A percentile compares a stretch with the other conserved stretches of the same genome.
phyloP scores from a whole-genome alignment of 2,329 filamentous ascomycete genomes.

The Fusarium longipes region DNA sequence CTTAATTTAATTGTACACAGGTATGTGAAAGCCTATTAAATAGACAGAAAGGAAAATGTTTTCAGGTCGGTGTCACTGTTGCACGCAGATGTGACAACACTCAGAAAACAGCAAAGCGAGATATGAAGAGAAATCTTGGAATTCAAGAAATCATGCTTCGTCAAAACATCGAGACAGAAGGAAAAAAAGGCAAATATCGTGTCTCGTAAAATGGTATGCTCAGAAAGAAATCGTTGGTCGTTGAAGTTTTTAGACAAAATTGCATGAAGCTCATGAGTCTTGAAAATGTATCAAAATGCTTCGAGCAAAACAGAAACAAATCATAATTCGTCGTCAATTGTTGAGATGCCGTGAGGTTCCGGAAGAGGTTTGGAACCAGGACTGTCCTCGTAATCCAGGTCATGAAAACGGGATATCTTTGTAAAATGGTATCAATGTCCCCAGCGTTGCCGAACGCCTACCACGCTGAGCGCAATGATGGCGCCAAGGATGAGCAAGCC shows the following conservation, averaged over 20 bases:
- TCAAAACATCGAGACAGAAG: constrained; percentile 31
- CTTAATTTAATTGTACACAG: constrained; percentile 38
- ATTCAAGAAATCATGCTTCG: constrained; percentile 24
- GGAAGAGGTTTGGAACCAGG: constrained; percentile 17
- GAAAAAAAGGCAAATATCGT: constrained; percentile 36
- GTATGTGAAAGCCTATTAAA: constrained; percentile 17
- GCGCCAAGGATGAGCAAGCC: constrained; percentile 66
- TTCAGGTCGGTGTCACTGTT: neutral
- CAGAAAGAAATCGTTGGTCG: constrained; percentile 42
- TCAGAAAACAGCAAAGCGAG: neutral
- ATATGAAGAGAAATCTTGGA: neutral
- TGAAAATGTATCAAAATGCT: constrained; percentile 27
- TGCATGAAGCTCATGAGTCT: constrained; percentile 41
- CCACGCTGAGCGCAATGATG: constrained; percentile 62
- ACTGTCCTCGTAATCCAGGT: constrained; percentile 9
- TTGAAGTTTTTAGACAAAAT: constrained; percentile 32
- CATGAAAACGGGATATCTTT: constrained; percentile 36
- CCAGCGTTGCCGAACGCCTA: constrained; percentile 65
- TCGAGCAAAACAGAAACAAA: constrained; percentile 34
- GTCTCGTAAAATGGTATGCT: constrained; percentile 34
- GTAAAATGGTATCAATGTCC: constrained; percentile 40
- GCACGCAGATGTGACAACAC: constrained; percentile 5
- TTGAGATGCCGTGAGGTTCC: constrained; percentile 41
- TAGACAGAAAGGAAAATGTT: neutral
- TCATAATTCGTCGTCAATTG: constrained; percentile 46